These are phyloP conservation scores for Rhodotorula sp. DNA, from an alignment of 1,284 basidiomycete species.

Conservation along the genomic window DNA sequence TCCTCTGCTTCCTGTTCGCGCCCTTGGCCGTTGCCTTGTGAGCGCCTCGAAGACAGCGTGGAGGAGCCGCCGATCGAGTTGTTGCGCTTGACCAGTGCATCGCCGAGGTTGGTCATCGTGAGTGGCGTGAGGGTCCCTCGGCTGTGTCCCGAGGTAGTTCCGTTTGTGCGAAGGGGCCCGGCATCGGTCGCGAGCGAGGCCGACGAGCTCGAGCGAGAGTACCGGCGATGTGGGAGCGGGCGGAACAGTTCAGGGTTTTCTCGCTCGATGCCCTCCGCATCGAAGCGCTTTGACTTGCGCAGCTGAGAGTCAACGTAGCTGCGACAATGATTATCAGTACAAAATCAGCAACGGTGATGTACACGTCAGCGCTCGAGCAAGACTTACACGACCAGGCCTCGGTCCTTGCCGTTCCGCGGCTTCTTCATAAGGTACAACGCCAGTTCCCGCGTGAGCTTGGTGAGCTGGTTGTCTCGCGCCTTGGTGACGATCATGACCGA, in stretches of 20 bases:
- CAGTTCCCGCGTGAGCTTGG: conserved; percentile 89
- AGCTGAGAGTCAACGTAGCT: conserved; percentile 96
- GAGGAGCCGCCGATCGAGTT: conserved; percentile 16
- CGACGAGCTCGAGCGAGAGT: conserved; percentile 46
- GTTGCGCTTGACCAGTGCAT: conserved; percentile 34
- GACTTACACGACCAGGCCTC: conserved; percentile 73
- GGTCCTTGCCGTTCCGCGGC: conserved; percentile 56
- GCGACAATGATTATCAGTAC: neutral
- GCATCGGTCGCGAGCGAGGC: conserved; percentile 32
- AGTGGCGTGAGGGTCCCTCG: conserved; percentile 29
- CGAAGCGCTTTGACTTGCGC: conserved; percentile 86
- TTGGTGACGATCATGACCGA: conserved; percentile 96
- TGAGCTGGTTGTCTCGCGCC: conserved; percentile 93
- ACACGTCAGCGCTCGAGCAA: neutral
- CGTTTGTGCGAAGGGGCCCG: neutral
- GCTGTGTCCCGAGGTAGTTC: neutral
- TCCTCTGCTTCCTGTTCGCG: conserved; percentile 54
- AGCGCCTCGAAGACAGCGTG: neutral
- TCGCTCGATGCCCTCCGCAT: conserved; percentile 79
- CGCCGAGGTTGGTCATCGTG: conserved; percentile 35
- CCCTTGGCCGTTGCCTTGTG: neutral
- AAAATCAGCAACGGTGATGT: neutral
- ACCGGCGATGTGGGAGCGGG: conserved; percentile 67
- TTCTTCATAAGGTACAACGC: conserved; percentile 92
- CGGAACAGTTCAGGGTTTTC: conserved; percentile 87